These are phyloP conservation scores for Populus hybrid DNA, from an alignment of 441 rosid species.

Conservation along the genomic window DNA sequence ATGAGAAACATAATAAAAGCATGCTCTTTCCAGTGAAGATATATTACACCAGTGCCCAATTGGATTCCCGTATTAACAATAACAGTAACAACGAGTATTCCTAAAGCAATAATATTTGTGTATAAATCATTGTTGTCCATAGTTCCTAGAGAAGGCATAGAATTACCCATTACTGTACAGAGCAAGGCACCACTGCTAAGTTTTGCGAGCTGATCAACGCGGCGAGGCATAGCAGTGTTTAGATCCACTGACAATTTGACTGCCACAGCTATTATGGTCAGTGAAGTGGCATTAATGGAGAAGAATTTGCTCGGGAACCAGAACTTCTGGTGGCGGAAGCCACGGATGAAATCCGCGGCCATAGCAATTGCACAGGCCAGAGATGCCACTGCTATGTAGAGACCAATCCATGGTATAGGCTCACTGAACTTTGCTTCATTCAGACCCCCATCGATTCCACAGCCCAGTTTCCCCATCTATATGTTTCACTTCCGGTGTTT, in stretches of 20 bases:
- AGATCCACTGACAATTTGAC: conserved; percentile 80
- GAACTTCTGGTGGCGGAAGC: conserved; percentile 49
- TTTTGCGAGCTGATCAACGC: conserved; percentile 83
- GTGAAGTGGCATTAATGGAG: conserved; percentile 74
- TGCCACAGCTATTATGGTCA: conserved; percentile 61
- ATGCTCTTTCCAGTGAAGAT: conserved; percentile 61
- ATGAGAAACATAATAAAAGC: conserved; percentile 52
- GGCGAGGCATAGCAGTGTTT: conserved; percentile 84
- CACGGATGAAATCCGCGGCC: conserved; percentile 61
- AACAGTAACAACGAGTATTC: conserved; percentile 63
- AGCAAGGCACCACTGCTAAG: conserved; percentile 72
- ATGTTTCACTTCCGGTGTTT: background rate
- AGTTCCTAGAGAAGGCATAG: conserved; percentile 80
- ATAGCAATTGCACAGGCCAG: conserved; percentile 50
- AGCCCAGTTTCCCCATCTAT: conserved; percentile 47
- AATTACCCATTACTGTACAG: conserved; percentile 73
- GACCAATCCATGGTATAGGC: conserved; percentile 77
- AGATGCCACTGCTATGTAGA: conserved; percentile 51
- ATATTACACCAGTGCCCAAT: conserved; percentile 77
- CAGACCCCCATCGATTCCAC: conserved; percentile 56
- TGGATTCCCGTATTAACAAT: conserved; percentile 67
- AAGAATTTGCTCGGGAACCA: conserved; percentile 76
- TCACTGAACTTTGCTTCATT: conserved; percentile 52
- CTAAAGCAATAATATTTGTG: conserved; percentile 60
- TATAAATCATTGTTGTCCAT: conserved; percentile 62